Conservation (phyloP, 2,329 filamentous ascomycete species). For the Diplocarpon mali region DNA sequence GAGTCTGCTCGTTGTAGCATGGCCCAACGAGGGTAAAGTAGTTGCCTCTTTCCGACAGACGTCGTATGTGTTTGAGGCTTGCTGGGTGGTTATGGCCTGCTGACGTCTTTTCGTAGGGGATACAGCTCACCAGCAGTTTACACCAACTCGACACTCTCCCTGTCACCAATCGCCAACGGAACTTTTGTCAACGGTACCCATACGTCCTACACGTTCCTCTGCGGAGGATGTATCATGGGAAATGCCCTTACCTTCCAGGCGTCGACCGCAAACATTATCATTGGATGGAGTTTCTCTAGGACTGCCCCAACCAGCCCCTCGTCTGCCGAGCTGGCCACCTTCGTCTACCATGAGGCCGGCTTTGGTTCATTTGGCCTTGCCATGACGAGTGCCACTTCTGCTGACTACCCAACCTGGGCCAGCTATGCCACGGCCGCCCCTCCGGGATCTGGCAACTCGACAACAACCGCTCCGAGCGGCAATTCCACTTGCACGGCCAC, state of each 20-base stretch:
- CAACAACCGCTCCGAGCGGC: constrained; percentile 1
- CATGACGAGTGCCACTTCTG: constrained; percentile 9
- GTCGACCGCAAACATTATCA: constrained; percentile 22
- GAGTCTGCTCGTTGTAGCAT: constrained; percentile 38
- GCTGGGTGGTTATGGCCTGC: constrained; percentile 8
- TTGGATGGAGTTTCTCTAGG: constrained; percentile 12
- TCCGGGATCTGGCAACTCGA: not conserved
- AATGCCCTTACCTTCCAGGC: constrained; percentile 7
- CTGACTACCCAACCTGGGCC: constrained; percentile 13
- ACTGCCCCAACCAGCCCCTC: constrained; percentile 9
- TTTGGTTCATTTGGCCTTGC: constrained; percentile 14
- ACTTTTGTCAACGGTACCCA: constrained; percentile 42
- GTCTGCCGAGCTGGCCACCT: constrained; percentile 9
- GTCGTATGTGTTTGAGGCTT: constrained; percentile 23
- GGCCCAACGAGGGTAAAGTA: constrained; percentile 37
- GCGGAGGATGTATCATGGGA: constrained; percentile 32
- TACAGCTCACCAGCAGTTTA: constrained; percentile 39
- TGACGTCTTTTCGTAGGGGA: constrained; percentile 21
- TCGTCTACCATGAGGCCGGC: constrained; percentile 14
- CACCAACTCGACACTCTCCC: constrained; percentile 23
- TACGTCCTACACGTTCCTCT: constrained; percentile 43
- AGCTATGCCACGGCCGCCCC: constrained; percentile 5
- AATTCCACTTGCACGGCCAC: constrained; percentile 12
- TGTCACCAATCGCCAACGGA: constrained; percentile 36
- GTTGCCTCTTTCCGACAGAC: constrained; percentile 31